Evolutionary conservation across 768 basidiomycete genomes (phyloP), one percentile per base, ranked within the genome.

Genomic region (Trametes meyenii): DNA sequence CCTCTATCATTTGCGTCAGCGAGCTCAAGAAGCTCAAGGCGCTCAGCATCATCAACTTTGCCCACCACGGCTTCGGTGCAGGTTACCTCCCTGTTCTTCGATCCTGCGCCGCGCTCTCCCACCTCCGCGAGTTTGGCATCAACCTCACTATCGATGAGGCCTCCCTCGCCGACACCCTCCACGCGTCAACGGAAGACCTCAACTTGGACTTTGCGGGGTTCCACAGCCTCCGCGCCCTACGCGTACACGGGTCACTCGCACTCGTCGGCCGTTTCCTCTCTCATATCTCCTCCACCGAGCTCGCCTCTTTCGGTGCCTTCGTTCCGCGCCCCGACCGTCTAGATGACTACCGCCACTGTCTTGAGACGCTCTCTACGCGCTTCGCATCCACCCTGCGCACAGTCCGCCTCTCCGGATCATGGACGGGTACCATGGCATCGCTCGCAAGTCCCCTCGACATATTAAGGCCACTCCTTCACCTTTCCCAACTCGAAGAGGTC

Each of bases 211-310:
- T 23, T 13, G 24, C 23, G 10, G 57, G 57, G 0, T 58, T 50
- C 57, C 39, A 44, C 50, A 43, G 48, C 26, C 24, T 58, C 26
- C 57, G 50, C 40, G 35, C 57, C 29, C 40, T 58, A 6, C 50
- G 57, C 19, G 57, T 58, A 29, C 57, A 58, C 49, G 50, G 57
- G n/a, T 50, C 49, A 13, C 57, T 58, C 26, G n/a, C 50, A 17
- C 57, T 51, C 50, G 42, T 58, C 19, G 8, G 49, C 14, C 57
- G 57, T 19, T 36, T 58, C 40, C 57, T 58, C 24, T 26, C 48
- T 6, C 57, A 58, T 42, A 49, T 58, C 50, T n/a, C 57, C 40
- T 58, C 57, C 38, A 16, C 57, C 11, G 49, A 50, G 26, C 57
- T 58, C 50, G n/a, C 50, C 6, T 36, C 49, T 14, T 51, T 58